Base-by-base conservation (phyloP, 2,329 filamentous ascomycete species). In the Verticillium albo-atrum region DNA sequence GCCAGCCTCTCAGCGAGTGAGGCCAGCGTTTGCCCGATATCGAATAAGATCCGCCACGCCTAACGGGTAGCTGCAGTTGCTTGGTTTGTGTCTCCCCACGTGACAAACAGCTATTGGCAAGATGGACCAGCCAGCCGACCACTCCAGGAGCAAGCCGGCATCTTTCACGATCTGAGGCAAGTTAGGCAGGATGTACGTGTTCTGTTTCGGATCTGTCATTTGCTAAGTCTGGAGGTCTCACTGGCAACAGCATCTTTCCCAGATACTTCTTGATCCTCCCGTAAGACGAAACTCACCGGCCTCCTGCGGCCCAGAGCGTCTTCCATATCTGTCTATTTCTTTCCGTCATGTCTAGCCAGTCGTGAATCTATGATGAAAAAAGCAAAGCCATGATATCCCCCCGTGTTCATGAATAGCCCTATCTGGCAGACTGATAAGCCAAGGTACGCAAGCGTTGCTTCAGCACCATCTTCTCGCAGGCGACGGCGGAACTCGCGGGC, bases 31-130 rank as follows among this genome's bases (percentile, higher is more conserved):
- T 63, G 62, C 62, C 57, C 37, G 37, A 62, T 54, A 30, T 56
- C 25, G 58, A 60, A 58, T 62, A 60, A 62, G 60, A 42, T 63
- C 61, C 61, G 62, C 53, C 58, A 55, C 54, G 55, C 58, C 56
- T 53, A 26, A 28, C 62, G 62, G 62, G 61, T 63, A 62, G 50
- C 62, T 63, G 62, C 62, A 63, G 59, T 56, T 32, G 54, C 58
- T 55, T 55, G 56, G 54, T 58, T 56, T 58, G 60, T 63, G 58
- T 51, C 58, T 56, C 56, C 50, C 35, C 60, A 63, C 62, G 62
- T 63, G 62, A 63, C 62, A 63, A 63, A 63, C 62, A 63, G 51
- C 37, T 14, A 14, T 32, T 14, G 30, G 30, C 30, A 14, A 32
- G 42, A 17, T 20, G n/a, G 2, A 32, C 6, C 20, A 6, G 17